Conservation (phyloP, 2,329 filamentous ascomycete species). For the Aspergillus novoparasiticus region DNA sequence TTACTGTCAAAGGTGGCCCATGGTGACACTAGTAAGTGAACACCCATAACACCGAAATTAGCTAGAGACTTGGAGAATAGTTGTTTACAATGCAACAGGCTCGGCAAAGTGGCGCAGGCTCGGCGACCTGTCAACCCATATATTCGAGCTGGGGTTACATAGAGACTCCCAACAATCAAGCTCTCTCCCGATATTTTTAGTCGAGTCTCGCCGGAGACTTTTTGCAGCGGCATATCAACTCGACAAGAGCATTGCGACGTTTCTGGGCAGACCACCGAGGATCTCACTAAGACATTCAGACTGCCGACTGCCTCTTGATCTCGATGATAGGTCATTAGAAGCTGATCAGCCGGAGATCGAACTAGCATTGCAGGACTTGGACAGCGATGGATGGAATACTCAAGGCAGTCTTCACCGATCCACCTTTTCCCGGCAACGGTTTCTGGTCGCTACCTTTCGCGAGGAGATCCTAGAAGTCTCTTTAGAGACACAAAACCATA, state of each 20-base stretch:
- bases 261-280: conserved; percentile 30
- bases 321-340: conserved; percentile 24
- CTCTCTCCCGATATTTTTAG: conserved; percentile 23
- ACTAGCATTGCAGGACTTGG: conserved; percentile 13
- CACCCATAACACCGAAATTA: background rate
- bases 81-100: conserved; percentile 18
- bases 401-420: conserved; percentile 20
- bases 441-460: conserved; percentile 27
- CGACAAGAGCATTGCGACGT: conserved; percentile 33
- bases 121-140: conserved; percentile 29
- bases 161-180: conserved; percentile 21
- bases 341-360: conserved; percentile 7
- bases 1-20: conserved; percentile 39
- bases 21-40: conserved; percentile 39
- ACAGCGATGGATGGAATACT: conserved; percentile 25
- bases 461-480: conserved; percentile 33
- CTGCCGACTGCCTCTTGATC: conserved; percentile 27
- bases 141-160: conserved; percentile 31
- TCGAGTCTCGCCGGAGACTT: conserved; percentile 27
- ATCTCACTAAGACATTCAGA: conserved; percentile 28
- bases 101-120: conserved; percentile 28
- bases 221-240: conserved; percentile 32
- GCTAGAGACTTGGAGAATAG: fast-evolving
- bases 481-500: conserved; percentile 16
- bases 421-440: conserved; percentile 29